Base-by-base conservation (phyloP, 2,329 filamentous ascomycete species). In the Aspergillus costaricaensis region DNA sequence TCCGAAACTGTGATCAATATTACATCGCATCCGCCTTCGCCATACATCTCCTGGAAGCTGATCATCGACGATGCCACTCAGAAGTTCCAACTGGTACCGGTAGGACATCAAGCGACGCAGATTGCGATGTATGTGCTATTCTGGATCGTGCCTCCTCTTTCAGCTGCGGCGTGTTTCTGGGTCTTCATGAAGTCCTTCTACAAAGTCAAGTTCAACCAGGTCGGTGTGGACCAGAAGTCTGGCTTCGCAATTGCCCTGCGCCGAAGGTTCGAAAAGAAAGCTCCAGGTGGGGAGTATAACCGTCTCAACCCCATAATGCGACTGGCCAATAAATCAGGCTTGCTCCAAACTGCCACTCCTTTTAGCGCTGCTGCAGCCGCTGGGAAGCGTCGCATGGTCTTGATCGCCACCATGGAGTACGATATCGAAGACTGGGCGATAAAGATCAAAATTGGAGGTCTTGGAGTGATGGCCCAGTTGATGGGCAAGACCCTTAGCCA, bases 331-430 rank as follows among this genome's bases (percentile, higher is more conserved):
- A 74, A 65, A 58, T 74, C 72, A 7, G 68, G 66, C 4, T 74
- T 75, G 27, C 62, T 76, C 5, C 73, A 74, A 54, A 73, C 67
- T 48, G 72, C 62, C 19, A 70, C 73, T 9, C 69, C 69, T 2
- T 70, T 74, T 50, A 68, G 65, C 21, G 66, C 59, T 14, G 68
- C 69, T 44, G 49, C 49, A 12, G 64, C 66, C 14, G 64, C 66
- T 10, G 68, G 65, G 14, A 51, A 51, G 41, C 58, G 78, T 36
- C 77, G 84, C n/a, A 88, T 82, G 36, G 83, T 88, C 1, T 79
- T 89, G 23, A 87, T 89, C 54, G 87, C 85, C 9, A 89, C 87
- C 4, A 88, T 89, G 85, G 87, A 89, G 72, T 89, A 89, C 73
- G 86, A 89, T 62, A 88, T 89, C 62, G 85, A 87, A 57, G 87